Base-by-base conservation (phyloP, 805 yeast species). In the Debaryomyces prosopidis region DNA sequence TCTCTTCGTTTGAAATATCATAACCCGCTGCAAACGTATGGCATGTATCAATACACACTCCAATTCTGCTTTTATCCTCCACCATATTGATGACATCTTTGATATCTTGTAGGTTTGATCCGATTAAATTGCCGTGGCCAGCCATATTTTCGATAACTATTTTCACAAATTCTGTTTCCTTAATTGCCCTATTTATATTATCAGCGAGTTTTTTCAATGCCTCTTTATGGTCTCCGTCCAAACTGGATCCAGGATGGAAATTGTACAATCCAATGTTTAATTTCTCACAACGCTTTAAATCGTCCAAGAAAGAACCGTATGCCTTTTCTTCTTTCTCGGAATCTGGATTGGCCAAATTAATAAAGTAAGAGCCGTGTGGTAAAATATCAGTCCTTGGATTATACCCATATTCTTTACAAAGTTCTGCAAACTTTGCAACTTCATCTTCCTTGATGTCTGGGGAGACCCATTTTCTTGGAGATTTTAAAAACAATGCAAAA, bases 91-190 rank as follows among this genome's bases (percentile, higher is more conserved):
- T 89, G 12, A 94, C 91, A 17, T 77, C 79, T 23, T 76, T 71
- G 39, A 94, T 72, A 58, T 94, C 98, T 51, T 86, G 81, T 23
- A 92, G 67, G 35, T 79, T 73, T 3, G 92, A 84, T 1, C 98
- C 99, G 35, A 94, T 85, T 48, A 92, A 76, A 50, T 87, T 85
- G 2, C 96, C 97, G 55, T 89, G 95, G 8, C 99, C 99, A 1
- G 99, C 97, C 99, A 94, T 94, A 60, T 92, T 94, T 59, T 94
- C 99, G 47, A 94, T 75, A 10, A 94, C 95, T 36, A 94, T 83
- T 58, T 85, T 91, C 27, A 94, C 98, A 59, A 81, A 85, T 5
- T 68, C 56, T 0, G 99, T 94, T 45, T 81, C 82, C 19, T 66
- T 65, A 40, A 87, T 84, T 4, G 96, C 97, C 39, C 68, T 75